phyloP scores from a whole-genome alignment of 345 rosid genomes.

The Erucastrum elatum region DNA sequence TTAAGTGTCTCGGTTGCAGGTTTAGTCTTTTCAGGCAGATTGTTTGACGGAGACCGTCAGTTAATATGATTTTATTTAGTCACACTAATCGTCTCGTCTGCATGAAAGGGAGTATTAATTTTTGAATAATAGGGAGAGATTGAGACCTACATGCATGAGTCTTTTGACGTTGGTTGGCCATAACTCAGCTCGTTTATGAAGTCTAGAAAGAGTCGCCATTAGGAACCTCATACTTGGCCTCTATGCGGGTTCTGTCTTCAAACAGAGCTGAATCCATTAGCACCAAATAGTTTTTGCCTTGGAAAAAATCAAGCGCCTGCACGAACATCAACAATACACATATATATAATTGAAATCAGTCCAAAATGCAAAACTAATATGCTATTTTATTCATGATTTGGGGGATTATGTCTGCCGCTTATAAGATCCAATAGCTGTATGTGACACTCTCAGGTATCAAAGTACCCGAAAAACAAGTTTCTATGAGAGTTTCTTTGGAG shows the following conservation, averaged over 20 bases:
- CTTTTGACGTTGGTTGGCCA: constrained; percentile 32
- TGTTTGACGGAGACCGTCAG: constrained; percentile 64
- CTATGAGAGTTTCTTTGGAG: too few species aligned
- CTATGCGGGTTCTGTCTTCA: constrained; percentile 87
- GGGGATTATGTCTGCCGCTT: constrained; percentile 93
- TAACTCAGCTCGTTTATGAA: constrained; percentile 84
- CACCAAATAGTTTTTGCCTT: constrained; percentile 80
- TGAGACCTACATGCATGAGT: constrained; percentile 21
- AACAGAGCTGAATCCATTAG: constrained; percentile 93
- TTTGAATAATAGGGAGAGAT: constrained; percentile 50
- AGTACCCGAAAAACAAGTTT: constrained; percentile 53
- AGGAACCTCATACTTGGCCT: constrained; percentile 92
- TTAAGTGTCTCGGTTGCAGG: constrained; percentile 44
- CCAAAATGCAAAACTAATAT: background rate
- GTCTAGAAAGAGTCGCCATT: constrained; percentile 64
- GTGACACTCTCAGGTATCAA: constrained; percentile 85
- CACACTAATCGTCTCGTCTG: too few species aligned
- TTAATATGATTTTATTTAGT: background rate
- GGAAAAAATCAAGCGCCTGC: constrained; percentile 96
- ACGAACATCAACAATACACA: background rate
- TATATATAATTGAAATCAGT: too few species aligned
- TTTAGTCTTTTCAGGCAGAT: constrained; percentile 39
- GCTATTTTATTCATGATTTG: constrained; percentile 67
- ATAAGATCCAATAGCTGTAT: constrained; percentile 92
- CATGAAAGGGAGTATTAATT: too few species aligned